Percentiles rank a stretch among this genome's conserved stretches.
These are phyloP conservation scores for Turritis glabra DNA, from an alignment of 345 rosid species.

Conservation along the genomic window DNA sequence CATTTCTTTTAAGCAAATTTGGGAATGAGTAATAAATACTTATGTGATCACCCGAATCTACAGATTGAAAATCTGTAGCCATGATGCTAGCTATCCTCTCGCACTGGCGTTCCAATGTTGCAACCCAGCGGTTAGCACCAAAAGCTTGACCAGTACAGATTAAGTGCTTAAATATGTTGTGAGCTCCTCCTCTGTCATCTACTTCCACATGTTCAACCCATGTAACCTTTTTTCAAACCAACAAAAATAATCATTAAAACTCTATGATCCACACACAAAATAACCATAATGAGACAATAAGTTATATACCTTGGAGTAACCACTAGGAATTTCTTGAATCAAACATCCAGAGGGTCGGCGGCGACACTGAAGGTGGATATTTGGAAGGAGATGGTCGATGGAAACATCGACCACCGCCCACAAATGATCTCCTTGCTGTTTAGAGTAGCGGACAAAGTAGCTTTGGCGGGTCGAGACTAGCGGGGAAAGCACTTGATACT, in stretches of 20 bases:
- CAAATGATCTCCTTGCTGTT: conserved; percentile 66
- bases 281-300: background rate
- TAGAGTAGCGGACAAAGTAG: conserved; percentile 74
- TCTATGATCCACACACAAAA: background rate
- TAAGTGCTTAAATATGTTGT: conserved; percentile 59
- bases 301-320: conserved; percentile 66
- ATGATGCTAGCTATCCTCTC: conserved; percentile 74
- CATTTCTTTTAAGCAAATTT: background rate
- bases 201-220: conserved; percentile 97
- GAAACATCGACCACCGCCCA: conserved; percentile 99
- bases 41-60: conserved; percentile 55
- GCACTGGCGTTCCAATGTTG: conserved; percentile 76
- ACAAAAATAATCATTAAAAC: conserved; percentile 1
- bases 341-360: conserved; percentile 91
- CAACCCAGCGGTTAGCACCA: conserved; percentile 90
- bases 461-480: conserved; percentile 77
- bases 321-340: conserved; percentile 77
- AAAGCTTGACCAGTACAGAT: conserved; percentile 71
- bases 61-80: conserved; percentile 55
- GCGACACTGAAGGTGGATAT: conserved; percentile 51
- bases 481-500: conserved; percentile 76
- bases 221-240: conserved; percentile 53
- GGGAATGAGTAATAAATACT: conserved; percentile 12
- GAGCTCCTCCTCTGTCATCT: conserved; percentile 72
- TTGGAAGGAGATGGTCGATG: conserved; percentile 65